These are phyloP conservation scores for Gentiana straminea DNA, from an alignment of 257 asterid species.

Conservation along the genomic window DNA sequence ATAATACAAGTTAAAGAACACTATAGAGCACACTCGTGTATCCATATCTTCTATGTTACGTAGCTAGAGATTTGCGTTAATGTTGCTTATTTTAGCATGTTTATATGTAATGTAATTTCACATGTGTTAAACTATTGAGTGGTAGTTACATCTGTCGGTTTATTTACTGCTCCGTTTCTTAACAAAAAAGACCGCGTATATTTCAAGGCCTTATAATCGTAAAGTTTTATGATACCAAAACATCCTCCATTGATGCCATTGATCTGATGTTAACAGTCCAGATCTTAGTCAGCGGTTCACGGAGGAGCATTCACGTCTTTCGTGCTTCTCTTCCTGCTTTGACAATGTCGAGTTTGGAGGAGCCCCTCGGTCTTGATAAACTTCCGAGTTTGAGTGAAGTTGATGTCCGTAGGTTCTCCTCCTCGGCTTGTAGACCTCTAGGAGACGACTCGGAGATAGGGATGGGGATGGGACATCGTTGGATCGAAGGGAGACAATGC, in stretches of 20 bases:
- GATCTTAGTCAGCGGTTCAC: slow-evolving; percentile 4
- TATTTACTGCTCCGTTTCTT: background rate
- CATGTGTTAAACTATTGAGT: background rate
- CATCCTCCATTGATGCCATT: slow-evolving; percentile 8
- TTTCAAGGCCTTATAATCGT: background rate
- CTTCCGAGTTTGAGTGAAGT: slow-evolving; percentile 73
- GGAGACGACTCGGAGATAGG: slow-evolving; percentile 25
- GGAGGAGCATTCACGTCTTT: slow-evolving; percentile 7
- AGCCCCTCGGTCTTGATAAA: slow-evolving; percentile 86
- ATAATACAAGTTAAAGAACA: too few species aligned
- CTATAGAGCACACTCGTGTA: too few species aligned
- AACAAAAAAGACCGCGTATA: background rate
- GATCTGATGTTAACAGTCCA: slow-evolving; percentile 12
- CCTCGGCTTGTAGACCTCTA: slow-evolving; percentile 72
- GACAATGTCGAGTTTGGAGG: slow-evolving; percentile 90
- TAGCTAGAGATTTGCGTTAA: background rate
- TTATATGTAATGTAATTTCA: background rate
- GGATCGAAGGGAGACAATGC: slow-evolving; percentile 90
- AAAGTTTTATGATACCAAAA: background rate
- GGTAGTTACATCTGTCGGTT: background rate
- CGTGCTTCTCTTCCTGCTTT: slow-evolving; percentile 16
- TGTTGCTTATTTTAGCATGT: background rate
- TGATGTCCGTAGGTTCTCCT: slow-evolving; percentile 53
- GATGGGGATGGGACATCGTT: slow-evolving; percentile 59
- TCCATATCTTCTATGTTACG: too few species aligned